Percentiles rank a stretch among this genome's conserved stretches.
Conservation (phyloP, 129 eudicot species). For the Cynara cardunculus region DNA sequence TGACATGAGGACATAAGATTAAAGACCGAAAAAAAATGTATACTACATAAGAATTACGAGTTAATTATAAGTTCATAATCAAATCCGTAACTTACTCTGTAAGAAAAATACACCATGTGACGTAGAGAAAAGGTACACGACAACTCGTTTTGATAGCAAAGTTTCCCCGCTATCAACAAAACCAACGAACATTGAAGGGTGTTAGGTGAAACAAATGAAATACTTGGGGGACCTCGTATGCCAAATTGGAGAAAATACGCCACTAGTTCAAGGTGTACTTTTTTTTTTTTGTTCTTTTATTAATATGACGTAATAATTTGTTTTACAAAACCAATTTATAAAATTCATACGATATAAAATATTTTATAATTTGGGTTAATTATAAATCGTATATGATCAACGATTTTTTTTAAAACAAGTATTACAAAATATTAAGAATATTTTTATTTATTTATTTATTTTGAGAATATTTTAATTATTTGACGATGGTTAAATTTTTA, state of each 20-base stretch:
- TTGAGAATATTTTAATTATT: no score
- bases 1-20: neutral
- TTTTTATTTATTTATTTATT: no score
- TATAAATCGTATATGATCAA: no score
- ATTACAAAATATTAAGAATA: no score
- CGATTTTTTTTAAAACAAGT: no score
- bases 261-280: neutral
- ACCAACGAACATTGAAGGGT: neutral
- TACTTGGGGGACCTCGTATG: neutral
- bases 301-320: neutral
- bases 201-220: neutral
- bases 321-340: no score
- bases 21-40: no score
- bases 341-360: no score
- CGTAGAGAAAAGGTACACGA: neutral
- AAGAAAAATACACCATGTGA: neutral
- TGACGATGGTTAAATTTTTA: no score
- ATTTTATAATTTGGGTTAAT: neutral
- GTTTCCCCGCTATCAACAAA: conserved; percentile 28
- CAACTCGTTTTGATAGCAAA: conserved; percentile 25
- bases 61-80: neutral
- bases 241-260: neutral
- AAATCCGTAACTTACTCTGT: neutral
- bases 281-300: neutral
- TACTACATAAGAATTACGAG: neutral